Evolutionary conservation across 768 basidiomycete genomes (phyloP).

Genomic region (Termitomyces sp.): DNA sequence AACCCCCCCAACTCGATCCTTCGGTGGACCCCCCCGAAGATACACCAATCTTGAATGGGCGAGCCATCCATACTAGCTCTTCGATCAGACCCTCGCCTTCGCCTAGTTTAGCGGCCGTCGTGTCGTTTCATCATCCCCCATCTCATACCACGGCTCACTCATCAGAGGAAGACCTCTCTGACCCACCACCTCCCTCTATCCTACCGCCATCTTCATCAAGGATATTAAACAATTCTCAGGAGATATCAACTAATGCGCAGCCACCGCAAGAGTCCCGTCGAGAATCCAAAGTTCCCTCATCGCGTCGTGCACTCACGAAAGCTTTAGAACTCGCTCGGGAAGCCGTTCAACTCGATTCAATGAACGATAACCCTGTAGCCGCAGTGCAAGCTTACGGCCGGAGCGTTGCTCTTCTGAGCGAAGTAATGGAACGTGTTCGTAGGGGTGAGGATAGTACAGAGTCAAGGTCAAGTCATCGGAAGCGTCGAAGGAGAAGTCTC

Average conservation of each 20-base stretch:
- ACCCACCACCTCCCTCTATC: constrained; percentile 54
- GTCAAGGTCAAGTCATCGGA: constrained; percentile 40
- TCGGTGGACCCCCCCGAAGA: constrained; percentile 20
- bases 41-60: constrained; percentile 19
- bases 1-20: constrained; percentile 16
- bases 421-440: constrained; percentile 90
- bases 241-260: constrained; percentile 42
- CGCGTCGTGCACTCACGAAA: constrained; percentile 79
- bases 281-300: constrained; percentile 65
- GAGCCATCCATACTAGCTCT: constrained; percentile 30
- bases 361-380: constrained; percentile 83
- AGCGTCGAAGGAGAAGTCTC: constrained; percentile 66
- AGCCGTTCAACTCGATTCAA: constrained; percentile 84
- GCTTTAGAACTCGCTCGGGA: constrained; percentile 87
- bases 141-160: constrained; percentile 23
- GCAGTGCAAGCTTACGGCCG: constrained; percentile 88
- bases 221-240: constrained; percentile 26
- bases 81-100: constrained; percentile 36
- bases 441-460: constrained; percentile 81
- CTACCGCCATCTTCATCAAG: constrained; percentile 36
- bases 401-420: constrained; percentile 81
- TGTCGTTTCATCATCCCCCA: constrained; percentile 50
- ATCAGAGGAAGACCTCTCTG: constrained; percentile 48
- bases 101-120: constrained; percentile 52
- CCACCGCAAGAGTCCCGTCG: constrained; percentile 41